Evolutionary conservation across 2,329 filamentous ascomycete genomes (phyloP).

Genomic region (Berkeleyomyces rouxiae): DNA sequence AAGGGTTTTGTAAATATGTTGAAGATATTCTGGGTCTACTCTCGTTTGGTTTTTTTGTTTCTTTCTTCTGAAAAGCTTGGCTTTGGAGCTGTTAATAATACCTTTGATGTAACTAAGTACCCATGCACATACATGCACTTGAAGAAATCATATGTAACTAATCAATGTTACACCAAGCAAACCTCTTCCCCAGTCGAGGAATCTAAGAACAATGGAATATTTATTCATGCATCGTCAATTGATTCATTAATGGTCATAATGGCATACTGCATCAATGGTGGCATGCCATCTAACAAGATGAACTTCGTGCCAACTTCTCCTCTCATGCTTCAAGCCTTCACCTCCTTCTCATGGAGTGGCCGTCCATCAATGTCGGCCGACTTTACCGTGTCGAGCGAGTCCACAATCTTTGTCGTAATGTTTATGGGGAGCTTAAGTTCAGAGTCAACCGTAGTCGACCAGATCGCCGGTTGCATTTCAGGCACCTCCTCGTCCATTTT

Average conservation of each 20-base stretch:
- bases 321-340: neutral
- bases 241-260: too few relatives aligned
- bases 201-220: too few relatives aligned
- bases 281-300: neutral
- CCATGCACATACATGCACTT: too few relatives aligned
- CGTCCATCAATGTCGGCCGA: constrained; percentile 24
- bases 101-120: neutral
- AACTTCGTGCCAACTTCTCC: neutral
- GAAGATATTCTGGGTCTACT: neutral
- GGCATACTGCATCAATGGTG: too few relatives aligned
- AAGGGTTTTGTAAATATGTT: neutral
- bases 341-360: constrained; percentile 17
- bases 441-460: constrained; percentile 43
- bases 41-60: too few relatives aligned
- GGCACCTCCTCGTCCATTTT: constrained; percentile 49
- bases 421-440: constrained; percentile 26
- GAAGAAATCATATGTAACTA: too few relatives aligned
- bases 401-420: constrained; percentile 25
- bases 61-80: too few relatives aligned
- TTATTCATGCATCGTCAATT: too few relatives aligned
- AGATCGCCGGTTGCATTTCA: constrained; percentile 55
- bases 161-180: too few relatives aligned
- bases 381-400: constrained; percentile 23
- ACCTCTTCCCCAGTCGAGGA: too few relatives aligned
- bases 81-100: neutral